A percentile compares a stretch with the other conserved stretches of the same genome.
phyloP scores from a whole-genome alignment of 1,284 basidiomycete species.

The Trametes hirsuta region DNA sequence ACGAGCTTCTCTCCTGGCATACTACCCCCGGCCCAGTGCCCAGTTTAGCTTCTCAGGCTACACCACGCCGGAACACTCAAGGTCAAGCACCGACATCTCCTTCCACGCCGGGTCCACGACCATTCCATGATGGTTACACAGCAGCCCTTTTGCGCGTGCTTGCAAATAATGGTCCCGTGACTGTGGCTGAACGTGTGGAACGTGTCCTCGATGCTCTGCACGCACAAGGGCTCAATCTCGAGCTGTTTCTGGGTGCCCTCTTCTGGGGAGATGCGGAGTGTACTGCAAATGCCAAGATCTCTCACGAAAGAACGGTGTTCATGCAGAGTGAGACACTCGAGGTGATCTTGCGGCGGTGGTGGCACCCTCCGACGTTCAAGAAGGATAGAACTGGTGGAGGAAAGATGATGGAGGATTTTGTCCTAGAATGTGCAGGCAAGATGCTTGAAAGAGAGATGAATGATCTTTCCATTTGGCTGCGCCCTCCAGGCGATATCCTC shows the following conservation, averaged over 20 bases:
- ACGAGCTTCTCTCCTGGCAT: no score
- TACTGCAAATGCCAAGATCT: not conserved
- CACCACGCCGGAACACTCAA: no score
- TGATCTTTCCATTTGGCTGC: not conserved
- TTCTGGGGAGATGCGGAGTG: slow-evolving; percentile 7
- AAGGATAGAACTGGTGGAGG: not conserved
- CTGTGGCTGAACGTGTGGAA: no score
- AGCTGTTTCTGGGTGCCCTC: not conserved
- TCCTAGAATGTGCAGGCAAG: not conserved
- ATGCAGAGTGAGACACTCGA: not conserved
- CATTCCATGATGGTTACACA: no score
- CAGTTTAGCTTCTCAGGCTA: no score
- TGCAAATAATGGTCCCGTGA: no score
- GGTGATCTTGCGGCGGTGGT: not conserved
- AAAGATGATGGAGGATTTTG: not conserved
- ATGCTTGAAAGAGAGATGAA: not conserved
- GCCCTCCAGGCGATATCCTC: not conserved
- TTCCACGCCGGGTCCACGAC: no score
- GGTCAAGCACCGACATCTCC: no score
- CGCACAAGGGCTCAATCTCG: not conserved
- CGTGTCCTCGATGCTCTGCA: no score
- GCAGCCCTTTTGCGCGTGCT: no score
- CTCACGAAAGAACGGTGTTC: not conserved
- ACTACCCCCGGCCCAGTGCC: no score
- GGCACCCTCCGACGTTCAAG: not conserved